These are phyloP conservation scores for Chaetomium globosum DNA, from an alignment of 2,329 filamentous ascomycete genomes.

Conservation along the genomic window DNA sequence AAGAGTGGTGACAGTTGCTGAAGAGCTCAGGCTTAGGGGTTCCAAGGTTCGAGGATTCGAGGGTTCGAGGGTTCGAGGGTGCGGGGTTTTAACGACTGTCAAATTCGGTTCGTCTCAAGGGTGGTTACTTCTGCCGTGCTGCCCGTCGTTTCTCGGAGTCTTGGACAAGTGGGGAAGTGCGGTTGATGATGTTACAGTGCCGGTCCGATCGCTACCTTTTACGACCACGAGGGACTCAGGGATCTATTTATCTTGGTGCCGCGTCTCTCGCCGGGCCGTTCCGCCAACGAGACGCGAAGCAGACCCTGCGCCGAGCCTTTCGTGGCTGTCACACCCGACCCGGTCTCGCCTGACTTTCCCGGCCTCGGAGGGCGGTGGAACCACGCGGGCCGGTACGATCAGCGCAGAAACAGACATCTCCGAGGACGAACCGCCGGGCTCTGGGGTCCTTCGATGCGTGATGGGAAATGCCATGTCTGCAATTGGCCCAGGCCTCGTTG, in stretches of 20 bases:
- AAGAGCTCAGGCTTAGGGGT: background rate
- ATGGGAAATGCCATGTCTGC: constrained; percentile 7
- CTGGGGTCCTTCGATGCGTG: background rate
- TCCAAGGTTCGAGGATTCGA: background rate
- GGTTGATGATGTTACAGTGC: constrained; percentile 4
- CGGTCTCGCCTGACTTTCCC: constrained; percentile 15
- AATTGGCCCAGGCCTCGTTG: constrained; percentile 12
- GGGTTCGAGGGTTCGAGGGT: background rate
- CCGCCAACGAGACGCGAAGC: background rate
- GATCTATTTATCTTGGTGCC: constrained; percentile 16
- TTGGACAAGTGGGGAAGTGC: constrained; percentile 15
- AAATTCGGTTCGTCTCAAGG: background rate
- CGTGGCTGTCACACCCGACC: background rate
- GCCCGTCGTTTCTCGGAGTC: background rate
- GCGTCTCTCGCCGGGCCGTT: background rate
- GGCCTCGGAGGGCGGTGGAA: constrained; percentile 19
- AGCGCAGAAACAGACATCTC: constrained; percentile 24
- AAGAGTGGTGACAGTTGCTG: background rate
- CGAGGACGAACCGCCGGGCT: constrained; percentile 17
- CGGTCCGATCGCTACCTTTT: constrained; percentile 3
- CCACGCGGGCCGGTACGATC: constrained; percentile 24
- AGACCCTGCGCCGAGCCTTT: background rate
- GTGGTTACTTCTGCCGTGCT: background rate
- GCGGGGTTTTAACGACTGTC: constrained; percentile 15
- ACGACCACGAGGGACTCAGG: background rate